Evolutionary conservation across 164 flowering plant species (phyloP), one percentile per base, ranked within the genome.

Genomic region (Hamamelis virginiana): DNA sequence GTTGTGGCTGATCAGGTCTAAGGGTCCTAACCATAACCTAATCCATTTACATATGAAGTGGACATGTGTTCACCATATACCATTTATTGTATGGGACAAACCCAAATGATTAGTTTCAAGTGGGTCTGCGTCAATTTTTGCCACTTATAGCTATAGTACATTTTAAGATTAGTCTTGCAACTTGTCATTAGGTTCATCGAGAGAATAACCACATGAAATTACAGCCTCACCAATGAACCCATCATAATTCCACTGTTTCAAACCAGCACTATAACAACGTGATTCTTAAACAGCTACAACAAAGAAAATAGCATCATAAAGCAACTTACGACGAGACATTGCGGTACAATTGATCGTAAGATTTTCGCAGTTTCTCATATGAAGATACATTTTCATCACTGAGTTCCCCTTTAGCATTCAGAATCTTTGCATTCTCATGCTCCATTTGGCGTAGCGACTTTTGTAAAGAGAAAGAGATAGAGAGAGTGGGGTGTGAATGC

Each of bases 391-490:
- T 90, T 79, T 95, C 99, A 50, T 95, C 99, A 62, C 90, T 92
- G 25, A 95, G 91, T 78, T 95, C 99, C 68, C 99, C 98, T 79
- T 92, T 95, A 23, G 97, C 94, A 87, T 86, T 89, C 56, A 95
- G 75, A 60, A 90, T 90, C 80, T 91, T 95, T 1, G 94, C 82
- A 77, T 95, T 95, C 65, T 95, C 99, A 70, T 87, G 85, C 77
- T 95, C 99, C 97, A 92, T 77, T 72, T 86, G 97, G 62, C 90
- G 92, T 74, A 95, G 94, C 56, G 92, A 81, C 99, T 95, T 28
- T 16, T 41, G 60, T 45, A 57, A 70, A 61, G 13, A 72, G n/a
- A 25, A 19, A 52, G 63, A 58, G 62, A 5, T 3, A 59, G 2
- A 45, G 55, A 41, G 58, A 13, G 25, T 60, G 23, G n/a, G 19